A percentile compares a stretch with the other conserved stretches of the same genome.
These are phyloP conservation scores for Russula virescens DNA, from an alignment of 768 basidiomycete species.

Conservation along the genomic window DNA sequence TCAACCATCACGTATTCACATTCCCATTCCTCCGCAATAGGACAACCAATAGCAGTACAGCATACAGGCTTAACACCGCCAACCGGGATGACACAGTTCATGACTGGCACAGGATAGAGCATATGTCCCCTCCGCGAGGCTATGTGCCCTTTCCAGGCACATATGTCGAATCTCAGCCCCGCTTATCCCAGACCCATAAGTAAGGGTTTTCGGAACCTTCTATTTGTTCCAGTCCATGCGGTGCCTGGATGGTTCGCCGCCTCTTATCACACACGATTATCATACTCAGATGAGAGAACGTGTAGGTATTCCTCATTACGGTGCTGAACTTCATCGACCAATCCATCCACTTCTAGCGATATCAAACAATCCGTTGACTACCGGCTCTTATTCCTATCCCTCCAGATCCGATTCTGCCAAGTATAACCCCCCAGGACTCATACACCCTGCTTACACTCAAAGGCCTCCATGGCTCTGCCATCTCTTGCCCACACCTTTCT, in stretches of 20 bases:
- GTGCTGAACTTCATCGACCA: constrained; percentile 15
- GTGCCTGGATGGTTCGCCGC: constrained; percentile 30
- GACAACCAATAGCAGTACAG: constrained; percentile 6
- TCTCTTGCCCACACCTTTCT: too few relatives aligned
- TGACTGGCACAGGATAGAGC: constrained; percentile 27
- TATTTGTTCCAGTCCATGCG: too few relatives aligned
- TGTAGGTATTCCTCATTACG: constrained; percentile 35
- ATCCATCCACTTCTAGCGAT: constrained; percentile 21
- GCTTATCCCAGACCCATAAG: too few relatives aligned
- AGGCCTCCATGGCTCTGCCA: background rate
- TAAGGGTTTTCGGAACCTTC: too few relatives aligned
- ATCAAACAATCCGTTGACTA: constrained; percentile 10
- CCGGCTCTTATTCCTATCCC: constrained; percentile 13
- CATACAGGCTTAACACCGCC: constrained; percentile 55
- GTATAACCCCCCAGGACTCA: constrained; percentile 9
- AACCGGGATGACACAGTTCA: constrained; percentile 46
- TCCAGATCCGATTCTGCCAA: constrained; percentile 17
- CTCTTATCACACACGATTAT: constrained; percentile 37
- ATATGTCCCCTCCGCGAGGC: constrained; percentile 15
- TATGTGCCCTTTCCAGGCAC: too few relatives aligned
- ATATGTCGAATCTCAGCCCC: too few relatives aligned
- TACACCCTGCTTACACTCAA: background rate
- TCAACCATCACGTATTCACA: constrained; percentile 21
- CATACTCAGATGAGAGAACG: constrained; percentile 55
- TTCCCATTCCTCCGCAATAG: constrained; percentile 19